Conservation (phyloP, 352 stramenopile species). For the Phytophthora citricola region DNA sequence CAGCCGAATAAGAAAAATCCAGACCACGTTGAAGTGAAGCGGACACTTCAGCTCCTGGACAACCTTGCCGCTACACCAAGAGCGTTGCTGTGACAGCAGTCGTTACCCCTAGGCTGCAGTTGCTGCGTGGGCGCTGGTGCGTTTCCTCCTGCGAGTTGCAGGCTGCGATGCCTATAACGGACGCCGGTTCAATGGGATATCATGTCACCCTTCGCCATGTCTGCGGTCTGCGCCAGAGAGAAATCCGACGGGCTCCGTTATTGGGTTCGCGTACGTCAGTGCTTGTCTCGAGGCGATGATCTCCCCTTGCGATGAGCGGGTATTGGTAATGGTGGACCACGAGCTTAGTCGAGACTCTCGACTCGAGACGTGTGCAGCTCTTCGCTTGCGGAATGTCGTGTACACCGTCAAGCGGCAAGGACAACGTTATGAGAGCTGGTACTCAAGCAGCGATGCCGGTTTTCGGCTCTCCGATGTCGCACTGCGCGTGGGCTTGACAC, state of each 20-base stretch:
- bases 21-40: slow-evolving; percentile 31
- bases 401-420: not conserved
- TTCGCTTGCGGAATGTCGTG: not conserved
- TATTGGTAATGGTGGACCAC: not conserved
- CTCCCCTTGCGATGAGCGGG: slow-evolving; percentile 5
- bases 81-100: not conserved
- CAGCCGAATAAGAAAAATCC: slow-evolving; percentile 42
- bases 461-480: not conserved
- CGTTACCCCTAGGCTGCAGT: not conserved
- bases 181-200: slow-evolving; percentile 19
- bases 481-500: slow-evolving; percentile 1
- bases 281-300: not conserved
- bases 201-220: slow-evolving; percentile 25
- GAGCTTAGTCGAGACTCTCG: no score
- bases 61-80: no score
- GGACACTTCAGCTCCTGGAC: slow-evolving; percentile 1
- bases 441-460: not conserved
- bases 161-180: not conserved
- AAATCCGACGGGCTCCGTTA: slow-evolving; percentile 16
- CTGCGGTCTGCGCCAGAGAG: slow-evolving; percentile 12
- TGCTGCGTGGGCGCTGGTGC: not conserved
- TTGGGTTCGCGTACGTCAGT: slow-evolving; percentile 6
- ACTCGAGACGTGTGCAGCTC: slow-evolving; percentile 3
- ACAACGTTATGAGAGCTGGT: no score
- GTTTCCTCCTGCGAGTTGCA: no score